phyloP scores from a whole-genome alignment of 768 basidiomycete genomes.

The Mycena venus region DNA sequence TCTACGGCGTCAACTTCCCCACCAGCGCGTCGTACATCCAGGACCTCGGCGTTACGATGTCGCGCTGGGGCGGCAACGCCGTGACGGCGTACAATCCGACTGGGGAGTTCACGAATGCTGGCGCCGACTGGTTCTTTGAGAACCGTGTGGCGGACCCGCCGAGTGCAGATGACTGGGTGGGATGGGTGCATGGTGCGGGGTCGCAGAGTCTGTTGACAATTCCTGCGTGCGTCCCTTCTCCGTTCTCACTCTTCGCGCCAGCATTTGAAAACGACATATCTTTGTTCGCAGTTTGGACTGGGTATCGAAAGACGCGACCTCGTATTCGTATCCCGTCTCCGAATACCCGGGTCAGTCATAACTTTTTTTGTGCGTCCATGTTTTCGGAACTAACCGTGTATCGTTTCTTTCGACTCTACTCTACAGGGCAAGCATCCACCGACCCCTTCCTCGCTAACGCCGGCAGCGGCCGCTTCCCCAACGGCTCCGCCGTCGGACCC shows the following conservation, averaged over 20 bases:
- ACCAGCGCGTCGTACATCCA: slow-evolving; percentile 59
- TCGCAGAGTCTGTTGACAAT: slow-evolving; percentile 59
- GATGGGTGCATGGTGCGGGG: slow-evolving; percentile 61
- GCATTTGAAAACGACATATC: background rate
- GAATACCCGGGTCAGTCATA: slow-evolving; percentile 57
- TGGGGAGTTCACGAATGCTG: slow-evolving; percentile 66
- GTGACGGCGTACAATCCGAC: slow-evolving; percentile 68
- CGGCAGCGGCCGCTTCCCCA: slow-evolving; percentile 37
- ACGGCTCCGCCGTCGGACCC: slow-evolving; percentile 60
- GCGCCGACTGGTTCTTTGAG: slow-evolving; percentile 70
- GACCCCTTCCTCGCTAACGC: too few relatives aligned
- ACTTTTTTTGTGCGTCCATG: background rate
- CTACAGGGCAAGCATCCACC: too few relatives aligned
- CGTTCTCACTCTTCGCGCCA: background rate
- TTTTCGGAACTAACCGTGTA: too few relatives aligned
- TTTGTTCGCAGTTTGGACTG: background rate
- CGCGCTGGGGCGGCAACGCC: slow-evolving; percentile 69
- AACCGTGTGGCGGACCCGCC: slow-evolving; percentile 55
- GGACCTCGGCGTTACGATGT: slow-evolving; percentile 62
- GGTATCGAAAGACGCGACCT: slow-evolving; percentile 39
- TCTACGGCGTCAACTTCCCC: slow-evolving; percentile 72
- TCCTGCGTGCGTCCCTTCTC: slow-evolving; percentile 57
- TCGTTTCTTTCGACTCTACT: too few relatives aligned
- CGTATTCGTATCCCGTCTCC: slow-evolving; percentile 63
- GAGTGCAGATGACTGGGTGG: slow-evolving; percentile 63